phyloP scores from a whole-genome alignment of 257 asterid genomes.

The Capsicum chinense region DNA sequence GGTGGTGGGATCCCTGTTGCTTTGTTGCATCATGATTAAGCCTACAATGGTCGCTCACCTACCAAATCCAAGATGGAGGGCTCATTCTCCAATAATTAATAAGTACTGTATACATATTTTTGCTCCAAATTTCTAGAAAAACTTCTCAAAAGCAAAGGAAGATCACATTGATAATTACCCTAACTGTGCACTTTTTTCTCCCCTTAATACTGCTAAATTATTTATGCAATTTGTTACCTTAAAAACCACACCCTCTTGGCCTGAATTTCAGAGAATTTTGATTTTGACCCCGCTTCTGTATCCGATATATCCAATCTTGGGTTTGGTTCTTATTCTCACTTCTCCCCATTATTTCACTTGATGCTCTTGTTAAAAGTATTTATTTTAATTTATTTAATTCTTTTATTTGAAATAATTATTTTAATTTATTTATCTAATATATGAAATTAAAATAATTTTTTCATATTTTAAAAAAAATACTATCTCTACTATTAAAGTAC shows the following conservation, averaged over 20 bases:
- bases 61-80: conserved; percentile 42
- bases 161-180: conserved; percentile 30
- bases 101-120: background rate
- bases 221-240: conserved; percentile 5
- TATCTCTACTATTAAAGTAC: too few relatives aligned
- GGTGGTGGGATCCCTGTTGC: conserved; percentile 30
- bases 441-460: too few relatives aligned
- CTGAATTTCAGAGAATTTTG: background rate
- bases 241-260: conserved; percentile 23
- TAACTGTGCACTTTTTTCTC: conserved; percentile 8
- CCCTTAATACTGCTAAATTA: background rate
- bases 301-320: conserved; percentile 26
- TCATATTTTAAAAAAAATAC: too few relatives aligned
- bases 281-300: background rate
- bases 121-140: conserved; percentile 29
- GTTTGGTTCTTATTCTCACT: background rate
- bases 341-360: too few relatives aligned
- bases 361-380: too few relatives aligned
- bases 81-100: conserved; percentile 44
- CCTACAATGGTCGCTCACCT: conserved; percentile 45
- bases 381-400: too few relatives aligned
- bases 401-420: too few relatives aligned
- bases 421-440: too few relatives aligned
- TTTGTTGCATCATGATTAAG: conserved; percentile 20
- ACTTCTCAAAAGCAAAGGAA: conserved; percentile 39